These are phyloP conservation scores for Bisporella sp. DNA, from an alignment of 2,329 filamentous ascomycete species.

Conservation along the genomic window DNA sequence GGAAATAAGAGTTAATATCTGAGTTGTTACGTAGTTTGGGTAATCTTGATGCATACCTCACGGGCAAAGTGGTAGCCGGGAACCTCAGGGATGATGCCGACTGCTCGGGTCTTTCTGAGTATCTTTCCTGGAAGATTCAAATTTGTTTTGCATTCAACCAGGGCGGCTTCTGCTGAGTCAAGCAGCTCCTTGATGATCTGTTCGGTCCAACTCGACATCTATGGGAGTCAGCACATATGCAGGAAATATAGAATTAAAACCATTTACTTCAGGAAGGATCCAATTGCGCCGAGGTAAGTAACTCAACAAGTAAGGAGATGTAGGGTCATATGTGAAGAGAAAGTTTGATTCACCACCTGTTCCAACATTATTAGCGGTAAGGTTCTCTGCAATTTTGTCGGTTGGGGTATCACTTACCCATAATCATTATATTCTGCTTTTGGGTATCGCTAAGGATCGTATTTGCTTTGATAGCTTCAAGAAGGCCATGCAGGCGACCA, in stretches of 20 bases:
- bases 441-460: conserved; percentile 53
- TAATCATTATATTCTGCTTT: conserved; percentile 76
- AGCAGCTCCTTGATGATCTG: conserved; percentile 73
- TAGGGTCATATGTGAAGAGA: conserved; percentile 70
- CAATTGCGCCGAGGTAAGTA: conserved; percentile 61
- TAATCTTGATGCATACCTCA: conserved; percentile 27
- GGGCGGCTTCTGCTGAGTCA: conserved; percentile 78
- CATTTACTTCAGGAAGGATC: conserved; percentile 53
- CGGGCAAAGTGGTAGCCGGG: conserved; percentile 64
- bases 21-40: too few relatives aligned
- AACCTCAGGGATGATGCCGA: conserved; percentile 65
- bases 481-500: conserved; percentile 74
- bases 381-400: too few relatives aligned
- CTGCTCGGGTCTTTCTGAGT: conserved; percentile 81
- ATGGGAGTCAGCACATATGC: neutral
- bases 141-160: conserved; percentile 73
- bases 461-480: conserved; percentile 66
- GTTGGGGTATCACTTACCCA: conserved; percentile 41
- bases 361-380: neutral
- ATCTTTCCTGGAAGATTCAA: conserved; percentile 74
- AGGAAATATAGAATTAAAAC: neutral
- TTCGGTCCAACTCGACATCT: conserved; percentile 73
- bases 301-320: conserved; percentile 58
- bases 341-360: conserved; percentile 85
- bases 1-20: too few relatives aligned